A percentile compares a stretch with the other conserved stretches of the same genome.
Conservation (phyloP, 2,329 filamentous ascomycete genomes). For the Pseudogymnoascus destructans region DNA sequence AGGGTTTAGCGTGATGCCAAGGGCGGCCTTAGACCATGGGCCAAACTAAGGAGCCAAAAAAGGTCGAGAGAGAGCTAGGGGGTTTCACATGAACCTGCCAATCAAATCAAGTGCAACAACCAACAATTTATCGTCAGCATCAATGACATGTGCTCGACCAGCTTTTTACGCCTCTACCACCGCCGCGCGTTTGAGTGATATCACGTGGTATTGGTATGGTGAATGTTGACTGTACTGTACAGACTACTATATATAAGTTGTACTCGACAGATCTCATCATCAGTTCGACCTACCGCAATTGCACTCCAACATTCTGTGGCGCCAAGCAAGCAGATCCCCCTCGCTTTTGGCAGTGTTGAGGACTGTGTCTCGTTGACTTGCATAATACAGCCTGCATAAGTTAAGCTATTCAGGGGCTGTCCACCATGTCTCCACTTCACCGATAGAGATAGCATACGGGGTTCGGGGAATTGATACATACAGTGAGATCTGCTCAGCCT, state of each 20-base stretch:
- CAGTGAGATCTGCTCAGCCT: too few relatives aligned
- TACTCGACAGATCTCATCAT: not conserved
- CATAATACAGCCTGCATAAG: not conserved
- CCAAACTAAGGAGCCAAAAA: slow-evolving; percentile 1
- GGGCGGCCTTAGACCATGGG: not conserved
- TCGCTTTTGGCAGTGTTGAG: not conserved
- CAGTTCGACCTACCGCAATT: not conserved
- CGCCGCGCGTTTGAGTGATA: not conserved
- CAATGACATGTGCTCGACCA: not conserved
- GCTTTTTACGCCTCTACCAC: not conserved
- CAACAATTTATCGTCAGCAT: not conserved
- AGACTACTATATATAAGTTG: not conserved
- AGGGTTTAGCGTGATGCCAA: not conserved
- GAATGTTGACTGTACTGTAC: not conserved
- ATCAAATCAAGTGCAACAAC: not conserved
- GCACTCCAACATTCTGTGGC: not conserved
- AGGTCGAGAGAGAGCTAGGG: not conserved
- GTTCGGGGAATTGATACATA: too few relatives aligned
- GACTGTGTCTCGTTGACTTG: not conserved
- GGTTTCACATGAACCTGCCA: not conserved
- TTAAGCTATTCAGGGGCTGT: not conserved
- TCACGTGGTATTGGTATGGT: not conserved
- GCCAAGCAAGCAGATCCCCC: not conserved
- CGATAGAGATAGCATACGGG: slow-evolving; percentile 1
- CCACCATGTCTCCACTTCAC: not conserved